phyloP scores from a whole-genome alignment of 2,329 filamentous ascomycete genomes.

The Arachnopeziza araneosa region DNA sequence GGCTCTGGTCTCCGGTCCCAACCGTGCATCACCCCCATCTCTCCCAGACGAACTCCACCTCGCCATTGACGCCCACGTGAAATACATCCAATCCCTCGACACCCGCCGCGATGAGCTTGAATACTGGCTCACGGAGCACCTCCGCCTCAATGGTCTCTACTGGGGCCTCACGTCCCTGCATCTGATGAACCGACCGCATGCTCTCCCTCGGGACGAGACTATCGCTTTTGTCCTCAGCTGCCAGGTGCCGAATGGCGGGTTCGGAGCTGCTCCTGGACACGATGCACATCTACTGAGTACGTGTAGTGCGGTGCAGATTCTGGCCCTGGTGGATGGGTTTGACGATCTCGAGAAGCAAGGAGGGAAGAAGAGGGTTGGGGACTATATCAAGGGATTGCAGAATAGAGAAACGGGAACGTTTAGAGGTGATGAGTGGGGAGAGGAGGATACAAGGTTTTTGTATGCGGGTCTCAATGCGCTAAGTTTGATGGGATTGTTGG shows the following conservation, averaged over 20 bases:
- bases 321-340: slow-evolving; percentile 80
- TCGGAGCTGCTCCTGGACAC: slow-evolving; percentile 88
- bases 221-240: slow-evolving; percentile 96
- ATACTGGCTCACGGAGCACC: slow-evolving; percentile 96
- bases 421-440: slow-evolving; percentile 92
- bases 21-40: slow-evolving; percentile 17
- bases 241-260: slow-evolving; percentile 81
- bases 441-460: slow-evolving; percentile 90
- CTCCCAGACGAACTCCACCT: slow-evolving; percentile 31
- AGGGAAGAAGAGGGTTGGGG: slow-evolving; percentile 67
- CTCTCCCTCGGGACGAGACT: slow-evolving; percentile 72
- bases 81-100: slow-evolving; percentile 89
- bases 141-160: slow-evolving; percentile 92
- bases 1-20: slow-evolving; percentile 30
- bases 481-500: slow-evolving; percentile 70
- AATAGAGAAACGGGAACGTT: slow-evolving; percentile 80
- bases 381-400: slow-evolving; percentile 82
- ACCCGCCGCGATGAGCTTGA: slow-evolving; percentile 90
- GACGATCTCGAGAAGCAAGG: slow-evolving; percentile 62
- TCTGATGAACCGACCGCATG: slow-evolving; percentile 74
- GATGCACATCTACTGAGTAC: slow-evolving; percentile 97
- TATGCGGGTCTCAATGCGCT: slow-evolving; percentile 87
- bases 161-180: slow-evolving; percentile 91
- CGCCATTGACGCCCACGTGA: slow-evolving; percentile 58
- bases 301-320: slow-evolving; percentile 88